Evolutionary conservation across 164 flowering plant species (phyloP).

Genomic region (Piper betle): DNA sequence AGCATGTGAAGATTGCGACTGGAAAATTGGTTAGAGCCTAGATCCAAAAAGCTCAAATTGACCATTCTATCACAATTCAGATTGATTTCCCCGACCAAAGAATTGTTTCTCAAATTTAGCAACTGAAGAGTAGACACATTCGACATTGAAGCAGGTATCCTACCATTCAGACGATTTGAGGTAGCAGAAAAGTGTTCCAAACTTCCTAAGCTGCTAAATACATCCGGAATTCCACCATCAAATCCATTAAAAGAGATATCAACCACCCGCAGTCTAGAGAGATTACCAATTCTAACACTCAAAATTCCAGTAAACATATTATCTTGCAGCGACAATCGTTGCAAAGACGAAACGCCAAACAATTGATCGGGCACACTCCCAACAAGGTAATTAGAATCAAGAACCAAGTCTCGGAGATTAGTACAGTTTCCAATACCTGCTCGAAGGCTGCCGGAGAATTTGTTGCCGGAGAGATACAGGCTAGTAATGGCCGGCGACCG

Average conservation of each 20-base stretch:
- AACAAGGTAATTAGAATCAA: constrained; percentile 38
- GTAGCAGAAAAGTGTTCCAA: constrained; percentile 43
- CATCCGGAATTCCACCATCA: constrained; percentile 46
- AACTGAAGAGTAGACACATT: constrained; percentile 34
- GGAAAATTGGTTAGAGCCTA: constrained; percentile 11
- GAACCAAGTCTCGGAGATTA: constrained; percentile 32
- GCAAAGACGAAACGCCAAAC: constrained; percentile 37
- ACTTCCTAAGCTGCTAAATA: constrained; percentile 33
- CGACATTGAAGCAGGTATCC: constrained; percentile 42
- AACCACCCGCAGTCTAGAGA: constrained; percentile 34
- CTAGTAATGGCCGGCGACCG: constrained; percentile 22
- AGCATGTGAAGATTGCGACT: constrained; percentile 12
- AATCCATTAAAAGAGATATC: constrained; percentile 35
- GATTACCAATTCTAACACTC: constrained; percentile 48
- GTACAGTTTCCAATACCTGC: constrained; percentile 38
- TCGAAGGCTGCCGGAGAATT: constrained; percentile 32
- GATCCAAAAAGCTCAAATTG: constrained; percentile 8
- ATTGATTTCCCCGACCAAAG: constrained; percentile 32
- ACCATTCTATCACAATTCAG: constrained; percentile 6
- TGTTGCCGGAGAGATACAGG: constrained; percentile 52
- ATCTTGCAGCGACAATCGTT: constrained; percentile 32
- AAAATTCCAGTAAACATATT: constrained; percentile 54
- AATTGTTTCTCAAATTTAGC: constrained; percentile 72
- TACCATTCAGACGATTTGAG: constrained; percentile 54
- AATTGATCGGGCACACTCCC: constrained; percentile 49